Evolutionary conservation across 2,329 filamentous ascomycete genomes (phyloP), one percentile per base, ranked within the genome.

Genomic region (Pseudogymnoascus destructans): DNA sequence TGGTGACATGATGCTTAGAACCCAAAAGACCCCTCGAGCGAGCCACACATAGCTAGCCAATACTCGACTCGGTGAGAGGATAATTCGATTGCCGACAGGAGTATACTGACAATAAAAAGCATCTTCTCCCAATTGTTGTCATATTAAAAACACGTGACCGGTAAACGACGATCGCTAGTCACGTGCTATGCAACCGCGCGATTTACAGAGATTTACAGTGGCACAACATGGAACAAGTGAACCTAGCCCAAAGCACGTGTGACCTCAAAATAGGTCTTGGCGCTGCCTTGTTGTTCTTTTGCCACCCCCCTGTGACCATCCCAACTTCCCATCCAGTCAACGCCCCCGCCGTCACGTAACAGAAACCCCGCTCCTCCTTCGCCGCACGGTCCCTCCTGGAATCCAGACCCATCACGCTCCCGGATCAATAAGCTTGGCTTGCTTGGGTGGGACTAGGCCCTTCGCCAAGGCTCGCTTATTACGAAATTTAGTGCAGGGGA

Each of bases 261-360:
- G 23, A 5, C 8, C 42, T 49, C 13, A 17, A 49, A 49, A 49
- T 49, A 49, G 42, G 42, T 8, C 23, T 9, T 49, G 5, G 23
- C 11, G 9, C 21, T 25, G 19, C 42, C n/a, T 30, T 36, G 9
- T 33, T 21, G 23, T 56, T 52, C 49, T 33, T 30, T 55, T 55
- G 10, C 59, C 57, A 40, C 33, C 35, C 65, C 60, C 59, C 58
- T 63, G 64, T 64, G 63, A 64, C 60, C 55, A 57, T 36, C 55
- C 54, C 58, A 58, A 55, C 52, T 35, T 35, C 57, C 23, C 15
- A 55, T 32, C 54, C 52, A 30, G 23, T 57, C 36, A 36, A 7
- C n/a, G 11, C n/a, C 36, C 4, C 32, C 23, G 2, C 56, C 13
- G 35, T 52, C 56, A 49, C 42, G 42, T 49, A 49, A 49, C 23